Conservation (phyloP, 2,329 filamentous ascomycete species). For the Akanthomyces dipterigenus region DNA sequence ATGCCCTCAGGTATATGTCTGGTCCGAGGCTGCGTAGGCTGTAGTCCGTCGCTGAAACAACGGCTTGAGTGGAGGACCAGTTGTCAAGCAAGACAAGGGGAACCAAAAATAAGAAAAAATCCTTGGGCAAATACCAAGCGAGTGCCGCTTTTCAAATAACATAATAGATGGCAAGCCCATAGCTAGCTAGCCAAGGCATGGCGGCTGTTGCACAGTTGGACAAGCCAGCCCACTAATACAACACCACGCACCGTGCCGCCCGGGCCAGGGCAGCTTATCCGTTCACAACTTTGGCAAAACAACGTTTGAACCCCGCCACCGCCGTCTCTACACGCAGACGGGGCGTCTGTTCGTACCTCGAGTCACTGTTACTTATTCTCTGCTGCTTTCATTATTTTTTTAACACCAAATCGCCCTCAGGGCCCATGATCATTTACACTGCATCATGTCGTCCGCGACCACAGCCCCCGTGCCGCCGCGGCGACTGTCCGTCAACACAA, state of each 20-base stretch:
- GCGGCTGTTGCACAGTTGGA: neutral
- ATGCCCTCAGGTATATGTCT: neutral
- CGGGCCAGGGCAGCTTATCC: neutral
- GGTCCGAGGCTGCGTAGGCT: neutral
- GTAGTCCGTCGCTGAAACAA: neutral
- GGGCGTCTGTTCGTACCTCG: neutral
- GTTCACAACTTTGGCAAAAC: constrained; percentile 3
- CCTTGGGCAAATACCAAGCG: neutral
- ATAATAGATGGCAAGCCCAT: neutral
- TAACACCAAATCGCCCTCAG: neutral
- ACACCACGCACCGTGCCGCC: neutral
- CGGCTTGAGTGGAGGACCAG: neutral
- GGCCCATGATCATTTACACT: constrained; percentile 4
- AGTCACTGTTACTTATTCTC: neutral
- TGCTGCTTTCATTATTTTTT: neutral
- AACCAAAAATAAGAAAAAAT: neutral
- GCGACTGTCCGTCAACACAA: constrained; percentile 27
- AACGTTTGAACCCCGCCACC: constrained; percentile 5
- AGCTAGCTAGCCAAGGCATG: neutral
- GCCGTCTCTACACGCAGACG: neutral
- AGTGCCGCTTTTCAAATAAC: neutral
- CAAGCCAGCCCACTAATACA: constrained; percentile 6
- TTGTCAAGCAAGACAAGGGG: neutral
- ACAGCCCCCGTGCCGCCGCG: constrained; percentile 23
- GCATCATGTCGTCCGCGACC: constrained; percentile 21